phyloP scores from a whole-genome alignment of 805 yeast species.

The Saccharomycopsis sp. region DNA sequence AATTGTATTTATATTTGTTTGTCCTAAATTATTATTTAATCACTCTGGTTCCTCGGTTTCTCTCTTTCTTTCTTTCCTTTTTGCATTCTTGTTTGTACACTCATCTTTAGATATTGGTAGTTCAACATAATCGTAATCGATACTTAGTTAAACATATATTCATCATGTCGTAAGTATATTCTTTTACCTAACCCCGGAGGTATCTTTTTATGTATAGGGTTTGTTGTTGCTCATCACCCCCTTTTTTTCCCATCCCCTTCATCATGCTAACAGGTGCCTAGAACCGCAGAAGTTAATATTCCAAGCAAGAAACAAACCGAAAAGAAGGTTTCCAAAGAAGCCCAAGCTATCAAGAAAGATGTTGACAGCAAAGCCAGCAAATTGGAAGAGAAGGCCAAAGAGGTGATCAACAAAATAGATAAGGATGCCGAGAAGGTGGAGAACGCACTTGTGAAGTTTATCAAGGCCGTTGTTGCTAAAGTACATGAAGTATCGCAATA shows the following conservation, averaged over 20 bases:
- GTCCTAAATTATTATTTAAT: not conserved
- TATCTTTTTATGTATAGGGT: too few relatives aligned
- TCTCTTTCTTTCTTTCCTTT: not conserved
- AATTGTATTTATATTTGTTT: not conserved
- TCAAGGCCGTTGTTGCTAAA: conserved; percentile 50
- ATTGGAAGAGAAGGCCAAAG: conserved; percentile 22
- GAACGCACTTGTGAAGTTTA: conserved; percentile 63
- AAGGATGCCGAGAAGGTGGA: conserved; percentile 51
- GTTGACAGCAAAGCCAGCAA: not conserved
- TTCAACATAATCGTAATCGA: too few relatives aligned
- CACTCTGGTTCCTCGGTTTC: not conserved
- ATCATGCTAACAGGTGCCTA: not conserved
- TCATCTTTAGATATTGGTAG: too few relatives aligned
- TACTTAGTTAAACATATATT: not conserved
- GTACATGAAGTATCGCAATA: conserved; percentile 17
- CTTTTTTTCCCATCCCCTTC: not conserved
- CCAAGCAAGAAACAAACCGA: not conserved
- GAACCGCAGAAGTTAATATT: not conserved
- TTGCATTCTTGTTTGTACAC: too few relatives aligned
- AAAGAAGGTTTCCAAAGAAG: not conserved
- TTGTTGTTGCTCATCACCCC: not conserved
- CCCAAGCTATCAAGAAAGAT: not conserved
- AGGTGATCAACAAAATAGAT: conserved; percentile 30
- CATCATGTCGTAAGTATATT: not conserved
- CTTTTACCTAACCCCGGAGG: too few relatives aligned